Conservation (phyloP, 2,329 filamentous ascomycete genomes). For the Exophiala lecanii-corni region DNA sequence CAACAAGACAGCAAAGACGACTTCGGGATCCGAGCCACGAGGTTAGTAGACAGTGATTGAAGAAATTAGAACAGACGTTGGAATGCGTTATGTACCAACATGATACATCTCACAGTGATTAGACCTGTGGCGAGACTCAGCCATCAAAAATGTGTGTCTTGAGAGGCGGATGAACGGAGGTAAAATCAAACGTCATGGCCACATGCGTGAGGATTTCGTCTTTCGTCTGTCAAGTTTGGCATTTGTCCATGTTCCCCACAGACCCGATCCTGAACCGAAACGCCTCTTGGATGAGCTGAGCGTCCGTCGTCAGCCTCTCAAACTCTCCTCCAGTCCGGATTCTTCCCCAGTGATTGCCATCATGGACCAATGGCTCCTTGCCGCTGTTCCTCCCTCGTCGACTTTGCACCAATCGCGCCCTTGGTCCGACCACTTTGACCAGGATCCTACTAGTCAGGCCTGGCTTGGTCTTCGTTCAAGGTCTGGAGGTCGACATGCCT, state of each 20-base stretch:
- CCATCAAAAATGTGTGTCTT: too few species aligned
- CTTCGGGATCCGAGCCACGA: too few species aligned
- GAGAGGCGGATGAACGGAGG: constrained; percentile 17
- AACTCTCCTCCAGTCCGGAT: constrained; percentile 15
- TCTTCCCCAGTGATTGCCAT: constrained; percentile 12
- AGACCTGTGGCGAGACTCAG: too few species aligned
- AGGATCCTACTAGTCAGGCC: too few species aligned
- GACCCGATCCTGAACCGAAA: constrained; percentile 20
- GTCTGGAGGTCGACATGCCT: constrained; percentile 2
- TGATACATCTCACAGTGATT: too few species aligned
- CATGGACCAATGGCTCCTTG: constrained; percentile 10
- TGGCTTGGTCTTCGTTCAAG: neutral
- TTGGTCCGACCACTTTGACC: neutral
- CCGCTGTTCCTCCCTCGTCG: constrained; percentile 9
- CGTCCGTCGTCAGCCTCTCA: neutral
- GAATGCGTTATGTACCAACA: too few species aligned
- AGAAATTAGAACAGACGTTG: too few species aligned
- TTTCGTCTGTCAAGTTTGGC: too few species aligned
- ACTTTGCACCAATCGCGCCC: neutral
- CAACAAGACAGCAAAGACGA: too few species aligned
- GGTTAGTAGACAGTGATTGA: too few species aligned
- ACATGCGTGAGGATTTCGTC: too few species aligned
- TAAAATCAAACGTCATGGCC: constrained; percentile 9
- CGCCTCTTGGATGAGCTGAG: neutral
- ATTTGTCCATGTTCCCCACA: constrained; percentile 14